A percentile compares a stretch with the other conserved stretches of the same genome.
These are phyloP conservation scores for Eremochloa ophiuroides DNA, from an alignment of 176 grass and related monocot species.

Conservation along the genomic window DNA sequence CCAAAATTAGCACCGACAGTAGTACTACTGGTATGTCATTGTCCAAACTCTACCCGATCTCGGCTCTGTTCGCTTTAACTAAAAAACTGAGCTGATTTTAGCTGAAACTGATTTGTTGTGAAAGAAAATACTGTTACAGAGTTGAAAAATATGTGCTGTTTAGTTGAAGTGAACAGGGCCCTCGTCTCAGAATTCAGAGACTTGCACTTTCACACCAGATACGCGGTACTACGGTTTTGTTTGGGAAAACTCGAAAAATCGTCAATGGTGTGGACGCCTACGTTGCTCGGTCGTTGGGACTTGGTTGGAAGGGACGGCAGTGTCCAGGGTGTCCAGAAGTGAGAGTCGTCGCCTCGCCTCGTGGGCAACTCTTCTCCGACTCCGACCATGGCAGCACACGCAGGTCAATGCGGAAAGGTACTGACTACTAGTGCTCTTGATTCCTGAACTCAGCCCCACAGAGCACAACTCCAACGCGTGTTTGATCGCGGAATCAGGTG, in stretches of 20 bases:
- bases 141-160: too few relatives aligned
- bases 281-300: background rate
- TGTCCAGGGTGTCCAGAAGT: background rate
- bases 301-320: background rate
- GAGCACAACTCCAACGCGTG: background rate
- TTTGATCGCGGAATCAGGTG: slow-evolving; percentile 1
- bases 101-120: too few relatives aligned
- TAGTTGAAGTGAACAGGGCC: too few relatives aligned
- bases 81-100: too few relatives aligned
- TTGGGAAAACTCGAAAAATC: background rate
- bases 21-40: background rate
- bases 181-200: too few relatives aligned
- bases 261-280: background rate
- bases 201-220: too few relatives aligned
- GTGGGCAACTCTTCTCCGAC: background rate
- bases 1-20: too few relatives aligned
- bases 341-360: background rate
- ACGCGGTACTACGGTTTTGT: background rate
- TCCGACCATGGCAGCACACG: background rate
- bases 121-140: too few relatives aligned
- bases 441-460: background rate
- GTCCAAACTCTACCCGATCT: background rate
- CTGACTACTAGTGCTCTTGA: background rate
- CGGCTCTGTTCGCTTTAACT: too few relatives aligned
- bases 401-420: background rate